phyloP scores from a whole-genome alignment of 257 asterid species.

The Jacaranda mimosifolia region DNA sequence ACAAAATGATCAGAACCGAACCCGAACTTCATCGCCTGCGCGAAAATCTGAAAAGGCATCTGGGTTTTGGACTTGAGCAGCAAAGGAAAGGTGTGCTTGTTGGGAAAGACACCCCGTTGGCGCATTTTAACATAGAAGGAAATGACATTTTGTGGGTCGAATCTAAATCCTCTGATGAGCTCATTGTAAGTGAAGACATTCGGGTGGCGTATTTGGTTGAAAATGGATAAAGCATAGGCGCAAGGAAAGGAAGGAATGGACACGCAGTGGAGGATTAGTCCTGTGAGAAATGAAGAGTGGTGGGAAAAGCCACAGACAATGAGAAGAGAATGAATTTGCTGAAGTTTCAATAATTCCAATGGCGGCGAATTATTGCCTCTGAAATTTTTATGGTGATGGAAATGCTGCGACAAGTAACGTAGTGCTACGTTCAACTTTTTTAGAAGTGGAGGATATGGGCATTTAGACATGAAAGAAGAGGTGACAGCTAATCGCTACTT shows the following conservation, averaged over 20 bases:
- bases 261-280: slow-evolving; percentile 41
- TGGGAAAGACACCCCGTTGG: slow-evolving; percentile 47
- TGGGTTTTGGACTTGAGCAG: slow-evolving; percentile 56
- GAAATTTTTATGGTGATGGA: slow-evolving; percentile 12
- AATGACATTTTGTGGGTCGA: slow-evolving; percentile 43
- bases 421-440: slow-evolving; percentile 30
- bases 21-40: slow-evolving; percentile 54
- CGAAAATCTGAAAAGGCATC: slow-evolving; percentile 47
- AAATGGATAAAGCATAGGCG: slow-evolving; percentile 41
- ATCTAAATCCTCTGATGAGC: slow-evolving; percentile 48
- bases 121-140: slow-evolving; percentile 48
- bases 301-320: slow-evolving; percentile 39
- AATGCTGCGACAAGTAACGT: slow-evolving; percentile 36
- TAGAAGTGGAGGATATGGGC: background rate
- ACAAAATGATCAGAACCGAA: slow-evolving; percentile 54
- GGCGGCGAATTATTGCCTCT: slow-evolving; percentile 15
- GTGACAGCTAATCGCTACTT: background rate
- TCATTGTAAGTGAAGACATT: slow-evolving; percentile 54
- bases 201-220: slow-evolving; percentile 35
- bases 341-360: slow-evolving; percentile 32
- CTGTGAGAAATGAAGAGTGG: slow-evolving; percentile 35
- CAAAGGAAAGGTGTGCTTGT: slow-evolving; percentile 66
- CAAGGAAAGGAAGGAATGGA: slow-evolving; percentile 39
- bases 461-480: slow-evolving; percentile 24
- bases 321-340: slow-evolving; percentile 45